Evolutionary conservation across 176 grass and related monocot species (phyloP), one percentile per base, ranked within the genome.

Genomic region (Oryza coarctata): DNA sequence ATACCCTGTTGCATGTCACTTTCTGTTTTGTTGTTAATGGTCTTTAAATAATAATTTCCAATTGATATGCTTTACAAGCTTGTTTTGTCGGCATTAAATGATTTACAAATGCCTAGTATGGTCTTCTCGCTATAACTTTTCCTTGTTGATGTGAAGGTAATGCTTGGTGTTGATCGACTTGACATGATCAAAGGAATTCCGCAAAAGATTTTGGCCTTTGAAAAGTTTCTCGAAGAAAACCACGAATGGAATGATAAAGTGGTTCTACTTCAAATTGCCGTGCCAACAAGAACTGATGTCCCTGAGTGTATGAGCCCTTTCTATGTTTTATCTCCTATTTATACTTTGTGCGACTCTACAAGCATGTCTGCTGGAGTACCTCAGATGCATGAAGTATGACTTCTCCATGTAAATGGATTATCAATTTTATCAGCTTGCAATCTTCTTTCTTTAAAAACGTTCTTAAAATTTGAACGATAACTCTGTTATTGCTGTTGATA

Each of bases 121-220:
- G 69, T 72, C 69, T 82, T 73, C 26, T 2, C 9, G 30, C 4
- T 78, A 76, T 73, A 63, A 63, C 23, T 76, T 15, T 77, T 75
- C 58, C 76, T 89, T 71, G 17, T 47, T 84, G 55, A 64, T 73
- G 47, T 86, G 50, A 70, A 98, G 95, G 95, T 99, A 76, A 99
- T 99, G 96, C 93, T 99, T 88, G 96, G 96, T 67, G 96, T 99
- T 55, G 96, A 99, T 44, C 80, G 96, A 77, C 96, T 99, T 52
- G 96, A 99, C 78, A 99, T 99, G 96, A 99, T 99, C 62, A 99
- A 99, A 84, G 96, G 96, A 85, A 99, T 99, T 80, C 96, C 96
- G 6, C 96, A 99, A 81, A 99, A 99, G 87, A 99, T 99, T 90
- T 85, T 99, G 79, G 96, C 96, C 29, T 99, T 99, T 88, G 96